Conservation (phyloP, 176 grass and related monocot species). For the Hsuehochloa calcarea region DNA sequence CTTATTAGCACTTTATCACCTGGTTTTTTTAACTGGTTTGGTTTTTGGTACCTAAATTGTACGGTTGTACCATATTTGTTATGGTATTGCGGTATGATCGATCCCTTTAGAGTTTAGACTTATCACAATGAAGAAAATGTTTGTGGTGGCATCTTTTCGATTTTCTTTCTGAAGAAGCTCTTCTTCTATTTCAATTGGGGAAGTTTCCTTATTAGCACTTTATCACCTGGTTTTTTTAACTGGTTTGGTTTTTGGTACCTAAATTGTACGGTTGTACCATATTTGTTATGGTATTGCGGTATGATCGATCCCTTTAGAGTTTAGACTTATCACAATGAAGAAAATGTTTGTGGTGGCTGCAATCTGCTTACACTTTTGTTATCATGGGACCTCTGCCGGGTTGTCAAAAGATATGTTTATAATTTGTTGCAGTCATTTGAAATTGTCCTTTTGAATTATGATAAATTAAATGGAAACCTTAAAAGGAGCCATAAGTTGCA, state of each 20-base stretch:
- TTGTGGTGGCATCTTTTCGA: neutral
- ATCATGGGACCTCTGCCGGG: neutral
- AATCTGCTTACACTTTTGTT: constrained; percentile 4
- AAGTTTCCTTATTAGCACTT: neutral
- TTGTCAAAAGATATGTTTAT: neutral
- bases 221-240: neutral
- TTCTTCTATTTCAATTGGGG: neutral
- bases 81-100: neutral
- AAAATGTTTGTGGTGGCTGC: neutral
- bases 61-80: neutral
- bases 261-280: neutral
- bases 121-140: neutral
- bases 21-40: neutral
- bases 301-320: neutral
- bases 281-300: neutral
- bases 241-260: neutral
- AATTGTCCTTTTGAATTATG: neutral
- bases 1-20: neutral
- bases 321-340: neutral
- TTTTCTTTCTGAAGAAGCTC: neutral
- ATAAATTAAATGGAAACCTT: neutral
- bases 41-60: neutral
- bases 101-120: neutral
- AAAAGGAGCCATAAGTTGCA: neutral
- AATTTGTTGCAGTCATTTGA: neutral